phyloP scores from a whole-genome alignment of 441 rosid genomes.

The Gossypium gossypioides region DNA sequence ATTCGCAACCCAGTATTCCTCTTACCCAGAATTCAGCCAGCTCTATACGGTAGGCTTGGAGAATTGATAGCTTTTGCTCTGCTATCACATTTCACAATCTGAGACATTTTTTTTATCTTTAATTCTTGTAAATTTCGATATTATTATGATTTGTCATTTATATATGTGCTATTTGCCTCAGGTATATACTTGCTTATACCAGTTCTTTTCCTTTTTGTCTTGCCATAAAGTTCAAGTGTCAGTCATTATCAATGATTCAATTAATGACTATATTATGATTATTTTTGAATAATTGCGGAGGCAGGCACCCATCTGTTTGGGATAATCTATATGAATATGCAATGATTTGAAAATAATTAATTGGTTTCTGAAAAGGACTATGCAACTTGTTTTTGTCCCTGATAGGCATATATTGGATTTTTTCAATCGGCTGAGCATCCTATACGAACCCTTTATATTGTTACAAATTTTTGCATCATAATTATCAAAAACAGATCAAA shows the following conservation, averaged over 20 bases:
- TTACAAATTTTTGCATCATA: not conserved
- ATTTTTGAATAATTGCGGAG: not conserved
- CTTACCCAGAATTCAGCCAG: slow-evolving; percentile 11
- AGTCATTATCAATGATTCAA: no score
- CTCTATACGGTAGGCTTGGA: not conserved
- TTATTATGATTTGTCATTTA: not conserved
- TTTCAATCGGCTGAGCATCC: no score
- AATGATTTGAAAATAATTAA: no score
- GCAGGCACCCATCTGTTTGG: not conserved
- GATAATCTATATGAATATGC: not conserved
- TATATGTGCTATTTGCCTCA: no score
- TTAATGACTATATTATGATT: no score
- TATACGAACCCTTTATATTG: no score
- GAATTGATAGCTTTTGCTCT: not conserved
- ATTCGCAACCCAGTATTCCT: slow-evolving; percentile 11
- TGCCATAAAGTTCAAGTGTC: no score
- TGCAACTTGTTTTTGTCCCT: not conserved
- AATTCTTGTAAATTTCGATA: no score
- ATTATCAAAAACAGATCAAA: not conserved
- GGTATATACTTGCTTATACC: no score
- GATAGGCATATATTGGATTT: no score
- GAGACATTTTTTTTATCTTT: not conserved
- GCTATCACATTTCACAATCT: not conserved
- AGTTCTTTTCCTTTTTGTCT: not conserved
- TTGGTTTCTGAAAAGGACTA: not conserved